These are phyloP conservation scores for Citrus medica DNA, from an alignment of 345 rosid genomes.

Conservation along the genomic window DNA sequence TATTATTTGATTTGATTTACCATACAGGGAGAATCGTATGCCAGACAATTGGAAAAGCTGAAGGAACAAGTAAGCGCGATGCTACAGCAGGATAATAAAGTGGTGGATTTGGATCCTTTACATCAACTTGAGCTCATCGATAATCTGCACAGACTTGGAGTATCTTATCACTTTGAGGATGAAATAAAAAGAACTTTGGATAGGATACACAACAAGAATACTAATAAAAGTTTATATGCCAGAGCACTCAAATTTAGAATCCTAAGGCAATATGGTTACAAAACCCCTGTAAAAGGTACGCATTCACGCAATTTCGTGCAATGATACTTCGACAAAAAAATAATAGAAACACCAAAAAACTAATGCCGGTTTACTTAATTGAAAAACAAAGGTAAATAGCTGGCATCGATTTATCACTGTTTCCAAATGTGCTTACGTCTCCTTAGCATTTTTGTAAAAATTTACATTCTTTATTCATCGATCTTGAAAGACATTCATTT, in stretches of 20 bases:
- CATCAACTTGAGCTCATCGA: no score
- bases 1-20: no score
- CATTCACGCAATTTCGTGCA: neutral
- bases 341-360: no score
- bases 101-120: no score
- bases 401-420: no score
- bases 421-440: no score
- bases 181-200: conserved; percentile 20
- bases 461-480: no score
- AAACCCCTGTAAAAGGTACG: conserved; percentile 22
- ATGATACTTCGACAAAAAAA: neutral
- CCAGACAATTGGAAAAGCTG: neutral
- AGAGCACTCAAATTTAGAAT: conserved; percentile 31
- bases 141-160: conserved; percentile 29
- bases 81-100: neutral
- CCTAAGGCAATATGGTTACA: conserved; percentile 28
- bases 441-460: no score
- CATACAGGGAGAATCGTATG: conserved; percentile 10
- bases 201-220: neutral
- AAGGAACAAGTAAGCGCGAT: conserved; percentile 8
- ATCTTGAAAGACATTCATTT: no score
- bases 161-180: conserved; percentile 30
- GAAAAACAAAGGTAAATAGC: no score
- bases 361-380: no score
- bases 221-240: conserved; percentile 5